Conservation (phyloP, 352 stramenopile species). For the Albugo candida region DNA sequence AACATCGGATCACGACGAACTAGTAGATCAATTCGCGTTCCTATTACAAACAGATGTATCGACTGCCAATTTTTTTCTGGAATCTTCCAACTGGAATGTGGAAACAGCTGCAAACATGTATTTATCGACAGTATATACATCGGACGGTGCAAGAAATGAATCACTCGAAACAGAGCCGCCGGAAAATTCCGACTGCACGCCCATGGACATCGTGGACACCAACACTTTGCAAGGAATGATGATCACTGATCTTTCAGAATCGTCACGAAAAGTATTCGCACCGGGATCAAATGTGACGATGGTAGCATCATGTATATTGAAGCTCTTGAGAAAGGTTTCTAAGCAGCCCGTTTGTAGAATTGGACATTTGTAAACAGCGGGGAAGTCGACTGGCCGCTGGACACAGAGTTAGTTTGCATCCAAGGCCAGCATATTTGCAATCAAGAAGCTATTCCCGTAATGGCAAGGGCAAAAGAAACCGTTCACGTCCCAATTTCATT, state of each 20-base stretch:
- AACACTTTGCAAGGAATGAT: constrained; percentile 22
- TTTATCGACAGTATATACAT: constrained; percentile 36
- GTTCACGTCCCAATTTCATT: constrained; percentile 44
- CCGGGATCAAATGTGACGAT: constrained; percentile 31
- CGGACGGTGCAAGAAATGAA: not conserved
- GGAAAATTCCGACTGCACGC: constrained; percentile 3
- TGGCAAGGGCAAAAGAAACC: constrained; percentile 16
- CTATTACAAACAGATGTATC: constrained; percentile 43
- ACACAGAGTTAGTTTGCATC: constrained; percentile 38
- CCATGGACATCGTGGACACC: constrained; percentile 8
- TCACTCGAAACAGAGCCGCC: constrained; percentile 6
- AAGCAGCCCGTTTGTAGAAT: constrained; percentile 14
- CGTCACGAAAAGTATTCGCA: constrained; percentile 30
- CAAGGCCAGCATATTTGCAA: constrained; percentile 44
- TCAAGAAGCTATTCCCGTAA: constrained; percentile 31
- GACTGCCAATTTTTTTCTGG: constrained; percentile 68
- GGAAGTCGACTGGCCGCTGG: constrained; percentile 24
- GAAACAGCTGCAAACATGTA: constrained; percentile 73
- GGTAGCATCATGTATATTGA: constrained; percentile 16
- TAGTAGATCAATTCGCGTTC: constrained; percentile 67
- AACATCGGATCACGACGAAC: constrained; percentile 62
- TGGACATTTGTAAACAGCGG: constrained; percentile 66
- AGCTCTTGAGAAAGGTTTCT: not conserved
- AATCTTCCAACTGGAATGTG: constrained; percentile 80
- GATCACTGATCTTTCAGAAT: constrained; percentile 39